Base-by-base conservation (phyloP, 176 grass and related monocot species). In the Aechmea fasciata region DNA sequence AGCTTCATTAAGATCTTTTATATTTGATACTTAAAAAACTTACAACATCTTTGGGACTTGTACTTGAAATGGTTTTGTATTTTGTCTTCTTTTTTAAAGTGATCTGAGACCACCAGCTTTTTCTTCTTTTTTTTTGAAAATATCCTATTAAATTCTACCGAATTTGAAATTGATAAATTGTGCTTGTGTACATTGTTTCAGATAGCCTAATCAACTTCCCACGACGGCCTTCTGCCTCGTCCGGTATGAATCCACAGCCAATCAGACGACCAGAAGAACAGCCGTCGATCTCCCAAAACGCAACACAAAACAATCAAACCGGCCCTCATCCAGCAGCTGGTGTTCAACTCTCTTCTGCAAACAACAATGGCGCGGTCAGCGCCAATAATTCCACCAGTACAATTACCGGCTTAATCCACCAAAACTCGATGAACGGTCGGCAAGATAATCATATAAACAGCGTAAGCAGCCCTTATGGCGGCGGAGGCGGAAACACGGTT, bases 141-240 rank as follows among this genome's bases (percentile, higher is more conserved):
- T 41, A 8, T 41, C 5, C 33, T 41, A 1, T 41, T 6, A 41
- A 41, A 41, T 41, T 41, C 6, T 41, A 41, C 5, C 3, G 5
- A 41, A 6, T 41, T 41, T 41, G 33, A 41, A 41, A 41, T 41
- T 41, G 4, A 61, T 26, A 50, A 47, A 14, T 15, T 29, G 47
- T 10, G n/a, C 14, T n/a, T 48, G 49, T 49, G 10, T 17, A 15
- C 4, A 64, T 63, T 51, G 8, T 81, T 41, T 74, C 79, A 81
- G 79, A 75, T 75, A 81, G 79, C 54, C 52, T 81, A 53, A 75
- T 81, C 22, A 81, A 75, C 63, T 81, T 74, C 51, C 79, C 79
- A 11, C 52, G 48, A 55, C 55, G 64, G 48, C 62, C 20, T 26
- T 15, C 49, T 12, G 64, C 18, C 17, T 68, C 79, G 14, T 75